phyloP scores from a whole-genome alignment of 2,329 filamentous ascomycete genomes.

The Dactylellina cionopaga region DNA sequence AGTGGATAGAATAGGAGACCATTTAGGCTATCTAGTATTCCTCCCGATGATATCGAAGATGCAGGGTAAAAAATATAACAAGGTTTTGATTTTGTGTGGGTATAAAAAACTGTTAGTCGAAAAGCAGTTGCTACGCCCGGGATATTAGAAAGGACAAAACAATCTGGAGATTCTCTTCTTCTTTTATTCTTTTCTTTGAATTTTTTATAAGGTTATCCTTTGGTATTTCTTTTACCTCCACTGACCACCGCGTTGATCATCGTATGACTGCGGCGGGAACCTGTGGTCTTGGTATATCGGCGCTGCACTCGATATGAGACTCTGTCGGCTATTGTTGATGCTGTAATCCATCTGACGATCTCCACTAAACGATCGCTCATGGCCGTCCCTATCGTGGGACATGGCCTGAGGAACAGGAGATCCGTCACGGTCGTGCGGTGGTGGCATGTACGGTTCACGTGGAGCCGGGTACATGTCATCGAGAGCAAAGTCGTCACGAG shows the following conservation, averaged over 20 bases:
- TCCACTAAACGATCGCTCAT: slow-evolving; percentile 38
- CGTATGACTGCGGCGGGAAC: slow-evolving; percentile 46
- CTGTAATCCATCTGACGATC: slow-evolving; percentile 34
- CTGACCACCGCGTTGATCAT: slow-evolving; percentile 40
- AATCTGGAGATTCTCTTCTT: slow-evolving; percentile 15
- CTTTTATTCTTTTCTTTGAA: slow-evolving; percentile 2
- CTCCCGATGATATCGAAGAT: slow-evolving; percentile 4
- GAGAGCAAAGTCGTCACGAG: slow-evolving; percentile 53
- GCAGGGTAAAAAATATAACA: no score
- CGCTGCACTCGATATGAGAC: slow-evolving; percentile 39
- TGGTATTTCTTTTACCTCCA: slow-evolving; percentile 12
- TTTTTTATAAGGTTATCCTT: neutral
- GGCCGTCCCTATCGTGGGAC: slow-evolving; percentile 15
- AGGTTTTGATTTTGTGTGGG: slow-evolving; percentile 7
- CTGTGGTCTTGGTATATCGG: slow-evolving; percentile 34
- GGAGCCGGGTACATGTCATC: slow-evolving; percentile 48
- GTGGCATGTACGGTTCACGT: slow-evolving; percentile 36
- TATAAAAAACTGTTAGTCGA: slow-evolving; percentile 14
- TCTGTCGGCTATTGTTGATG: slow-evolving; percentile 40
- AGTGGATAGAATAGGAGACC: slow-evolving; percentile 6
- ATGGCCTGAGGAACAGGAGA: slow-evolving; percentile 28
- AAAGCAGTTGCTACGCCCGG: slow-evolving; percentile 19
- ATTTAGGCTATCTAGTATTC: no score
- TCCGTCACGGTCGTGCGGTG: slow-evolving; percentile 48
- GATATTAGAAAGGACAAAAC: slow-evolving; percentile 20